Base-by-base conservation (phyloP, 768 basidiomycete species). In the Hortiboletus flavorubellus region DNA sequence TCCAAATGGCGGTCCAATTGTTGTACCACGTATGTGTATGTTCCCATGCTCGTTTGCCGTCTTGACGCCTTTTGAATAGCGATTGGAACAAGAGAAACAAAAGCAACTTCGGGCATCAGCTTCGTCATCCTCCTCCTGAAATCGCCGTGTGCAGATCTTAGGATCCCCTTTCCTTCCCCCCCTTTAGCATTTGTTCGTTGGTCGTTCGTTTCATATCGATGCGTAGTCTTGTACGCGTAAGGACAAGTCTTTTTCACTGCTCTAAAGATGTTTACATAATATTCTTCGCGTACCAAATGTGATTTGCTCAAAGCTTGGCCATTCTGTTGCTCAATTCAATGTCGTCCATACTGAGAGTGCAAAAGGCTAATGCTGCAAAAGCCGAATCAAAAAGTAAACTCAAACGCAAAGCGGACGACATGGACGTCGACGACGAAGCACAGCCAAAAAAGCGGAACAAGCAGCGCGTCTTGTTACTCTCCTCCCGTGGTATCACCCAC, bases 1-100 rank as follows among this genome's bases (percentile, higher is more conserved):
- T 99, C 58, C 93, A 97, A 71, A 93, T 94, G 83, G 97, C 97
- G 7, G 93, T 99, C 35, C 88, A 91, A 62, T 69, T 98, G 62
- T 75, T 99, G 62, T 92, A 92, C 67, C 88, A 89, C 66, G 90
- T 91, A 72, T 57, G 86, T 76, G 42, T 42, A 29, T 42, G 16
- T 58, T 54, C 9, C 49, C 29, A 31, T 5, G 40, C 46, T 26
- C 5, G 44, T 51, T 12, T 40, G 38, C 49, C 45, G 44, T 60
- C 31, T 61, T 59, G 31, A 57, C 54, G 18, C 31, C 14, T 30
- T 56, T n/a, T 50, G 35, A 58, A 41, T 58, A 93, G 91, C 86
- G 90, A 55, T 73, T 93, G 68, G 90, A 93, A 68, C 89, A 91
- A 73, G 90, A 93, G 73, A 93, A 93, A 70, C 87, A 91, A 73